phyloP scores from a whole-genome alignment of 1,139 yeast species.

The Yamadazyma aaseri region DNA sequence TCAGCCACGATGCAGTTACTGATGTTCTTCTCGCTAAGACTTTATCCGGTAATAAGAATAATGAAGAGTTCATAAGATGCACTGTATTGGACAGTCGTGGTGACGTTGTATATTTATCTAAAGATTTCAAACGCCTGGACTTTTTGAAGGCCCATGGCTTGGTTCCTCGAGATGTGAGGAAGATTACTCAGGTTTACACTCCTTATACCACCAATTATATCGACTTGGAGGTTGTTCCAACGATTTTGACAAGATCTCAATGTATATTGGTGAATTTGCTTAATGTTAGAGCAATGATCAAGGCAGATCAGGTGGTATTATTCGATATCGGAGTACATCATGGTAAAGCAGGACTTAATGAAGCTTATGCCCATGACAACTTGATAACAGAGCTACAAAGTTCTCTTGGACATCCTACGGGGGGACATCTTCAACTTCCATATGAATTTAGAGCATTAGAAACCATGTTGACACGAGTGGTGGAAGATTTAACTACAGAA shows the following conservation, averaged over 20 bases:
- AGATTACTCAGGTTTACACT: constrained; percentile 29
- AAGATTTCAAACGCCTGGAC: constrained; percentile 34
- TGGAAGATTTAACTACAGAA: constrained; percentile 39
- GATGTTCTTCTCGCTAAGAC: constrained; percentile 25
- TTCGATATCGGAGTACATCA: constrained; percentile 17
- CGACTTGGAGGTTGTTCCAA: constrained; percentile 43
- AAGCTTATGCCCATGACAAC: constrained; percentile 35
- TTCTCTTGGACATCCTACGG: constrained; percentile 21
- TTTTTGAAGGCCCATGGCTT: constrained; percentile 38
- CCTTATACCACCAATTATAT: constrained; percentile 18
- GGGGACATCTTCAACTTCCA: constrained; percentile 29
- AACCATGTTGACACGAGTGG: constrained; percentile 39
- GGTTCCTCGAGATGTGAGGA: constrained; percentile 43
- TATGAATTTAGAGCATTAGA: constrained; percentile 48
- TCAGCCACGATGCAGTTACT: constrained; percentile 18
- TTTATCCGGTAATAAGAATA: constrained; percentile 21
- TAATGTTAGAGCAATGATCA: constrained; percentile 44
- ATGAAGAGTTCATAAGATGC: constrained; percentile 48
- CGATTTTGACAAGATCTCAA: constrained; percentile 36
- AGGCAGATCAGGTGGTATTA: constrained; percentile 37
- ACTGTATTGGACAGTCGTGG: constrained; percentile 49
- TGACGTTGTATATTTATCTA: constrained; percentile 38
- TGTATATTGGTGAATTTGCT: constrained; percentile 39
- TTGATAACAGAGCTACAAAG: constrained; percentile 34
- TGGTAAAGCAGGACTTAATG: constrained; percentile 28